These are phyloP conservation scores for Paramecium sonneborni DNA, from an alignment of 73 alveolate species.

Conservation along the genomic window DNA sequence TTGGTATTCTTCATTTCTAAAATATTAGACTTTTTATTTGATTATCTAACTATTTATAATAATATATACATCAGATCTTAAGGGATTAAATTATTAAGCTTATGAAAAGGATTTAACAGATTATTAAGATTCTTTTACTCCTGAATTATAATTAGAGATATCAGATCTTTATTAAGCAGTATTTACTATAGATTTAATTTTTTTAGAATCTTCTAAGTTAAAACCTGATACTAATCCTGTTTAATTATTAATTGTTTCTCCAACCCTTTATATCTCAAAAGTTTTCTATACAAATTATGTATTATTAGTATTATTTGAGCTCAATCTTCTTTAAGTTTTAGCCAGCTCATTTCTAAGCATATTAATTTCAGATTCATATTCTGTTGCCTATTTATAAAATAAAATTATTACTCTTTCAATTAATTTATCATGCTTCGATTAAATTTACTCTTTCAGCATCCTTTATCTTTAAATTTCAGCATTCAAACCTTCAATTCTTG, in stretches of 20 bases:
- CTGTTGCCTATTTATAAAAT: slow-evolving; percentile 16
- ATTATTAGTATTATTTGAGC: not conserved
- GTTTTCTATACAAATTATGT: not conserved
- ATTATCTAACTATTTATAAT: not conserved
- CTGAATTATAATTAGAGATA: not conserved
- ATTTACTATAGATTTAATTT: not conserved
- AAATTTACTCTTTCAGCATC: not conserved
- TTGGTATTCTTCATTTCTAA: not conserved
- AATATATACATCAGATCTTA: not conserved
- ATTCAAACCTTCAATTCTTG: slow-evolving; percentile 24
- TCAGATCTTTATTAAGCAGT: not conserved
- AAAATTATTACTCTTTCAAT: slow-evolving; percentile 4
- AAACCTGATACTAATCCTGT: slow-evolving; percentile 41
- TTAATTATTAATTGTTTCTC: not conserved
- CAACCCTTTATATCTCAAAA: not conserved
- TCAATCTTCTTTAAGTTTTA: not conserved
- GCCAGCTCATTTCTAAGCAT: not conserved
- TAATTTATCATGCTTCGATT: slow-evolving; percentile 5
- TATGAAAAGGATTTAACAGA: not conserved
- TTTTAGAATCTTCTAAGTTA: not conserved
- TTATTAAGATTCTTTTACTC: not conserved
- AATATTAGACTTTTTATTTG: not conserved
- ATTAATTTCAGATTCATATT: slow-evolving; percentile 27
- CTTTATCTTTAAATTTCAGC: not conserved
- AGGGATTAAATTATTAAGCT: not conserved